Percentiles rank a stretch among this genome's conserved stretches.
Conservation (phyloP, 768 basidiomycete genomes). For the Suillus alpinus region DNA sequence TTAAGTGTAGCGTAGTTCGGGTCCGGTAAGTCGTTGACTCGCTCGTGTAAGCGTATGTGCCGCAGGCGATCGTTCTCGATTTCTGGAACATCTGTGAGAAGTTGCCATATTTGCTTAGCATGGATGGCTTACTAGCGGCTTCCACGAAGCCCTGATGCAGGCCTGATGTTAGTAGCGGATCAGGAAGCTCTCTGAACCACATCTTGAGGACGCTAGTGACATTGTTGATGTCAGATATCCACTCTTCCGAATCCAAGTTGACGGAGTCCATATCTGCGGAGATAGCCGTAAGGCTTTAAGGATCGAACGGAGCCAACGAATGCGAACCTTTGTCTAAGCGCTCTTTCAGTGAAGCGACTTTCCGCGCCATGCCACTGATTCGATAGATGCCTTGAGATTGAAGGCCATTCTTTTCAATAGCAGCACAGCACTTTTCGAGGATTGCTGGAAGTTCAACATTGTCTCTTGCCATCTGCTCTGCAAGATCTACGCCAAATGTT, state of each 20-base stretch:
- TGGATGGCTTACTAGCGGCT: constrained; percentile 73
- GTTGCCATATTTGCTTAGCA: neutral
- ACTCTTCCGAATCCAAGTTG: constrained; percentile 84
- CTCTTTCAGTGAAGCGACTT: constrained; percentile 79
- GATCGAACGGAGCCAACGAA: neutral
- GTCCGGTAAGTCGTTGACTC: constrained; percentile 97
- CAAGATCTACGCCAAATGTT: constrained; percentile 92
- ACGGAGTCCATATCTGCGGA: constrained; percentile 76
- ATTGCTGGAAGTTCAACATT: constrained; percentile 86
- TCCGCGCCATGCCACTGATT: constrained; percentile 86
- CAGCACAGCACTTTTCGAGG: constrained; percentile 83
- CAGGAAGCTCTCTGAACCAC: constrained; percentile 95
- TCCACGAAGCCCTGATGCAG: constrained; percentile 94
- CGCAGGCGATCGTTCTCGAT: constrained; percentile 93
- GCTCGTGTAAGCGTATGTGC: constrained; percentile 94
- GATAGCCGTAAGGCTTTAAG: constrained; percentile 19
- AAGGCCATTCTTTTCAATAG: constrained; percentile 90
- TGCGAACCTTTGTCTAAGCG: constrained; percentile 77
- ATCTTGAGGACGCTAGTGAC: constrained; percentile 92
- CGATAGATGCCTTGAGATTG: constrained; percentile 88
- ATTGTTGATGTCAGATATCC: constrained; percentile 93
- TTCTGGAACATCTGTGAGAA: constrained; percentile 39
- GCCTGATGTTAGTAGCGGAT: constrained; percentile 80
- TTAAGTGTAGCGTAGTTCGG: constrained; percentile 98
- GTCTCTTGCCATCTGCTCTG: constrained; percentile 92